These are phyloP conservation scores for Punctularia strigosozonata DNA, from an alignment of 768 basidiomycete species.

Conservation along the genomic window DNA sequence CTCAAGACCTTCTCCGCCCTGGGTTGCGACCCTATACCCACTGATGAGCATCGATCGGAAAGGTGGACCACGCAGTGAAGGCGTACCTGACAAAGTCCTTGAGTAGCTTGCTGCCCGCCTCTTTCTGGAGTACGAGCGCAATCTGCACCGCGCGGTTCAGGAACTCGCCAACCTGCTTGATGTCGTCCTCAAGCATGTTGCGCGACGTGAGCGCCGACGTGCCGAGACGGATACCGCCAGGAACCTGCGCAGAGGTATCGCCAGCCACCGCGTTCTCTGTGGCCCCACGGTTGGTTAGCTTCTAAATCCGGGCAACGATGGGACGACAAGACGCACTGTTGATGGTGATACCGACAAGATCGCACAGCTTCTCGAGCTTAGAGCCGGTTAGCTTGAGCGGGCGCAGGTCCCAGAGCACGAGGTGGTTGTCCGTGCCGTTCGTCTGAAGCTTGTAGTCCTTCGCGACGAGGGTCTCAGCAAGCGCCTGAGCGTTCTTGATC, in stretches of 20 bases:
- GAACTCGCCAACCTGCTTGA: slow-evolving; percentile 81
- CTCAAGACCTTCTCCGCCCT: slow-evolving; percentile 53
- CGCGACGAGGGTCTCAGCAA: slow-evolving; percentile 58
- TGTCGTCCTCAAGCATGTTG: slow-evolving; percentile 81
- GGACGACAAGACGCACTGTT: slow-evolving; percentile 50
- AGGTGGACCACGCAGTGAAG: too few species aligned
- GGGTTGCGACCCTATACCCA: slow-evolving; percentile 69
- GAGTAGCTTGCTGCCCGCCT: slow-evolving; percentile 87
- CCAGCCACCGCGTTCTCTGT: slow-evolving; percentile 94
- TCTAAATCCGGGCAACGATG: slow-evolving; percentile 1
- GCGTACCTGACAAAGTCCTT: slow-evolving; percentile 99
- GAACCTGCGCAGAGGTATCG: slow-evolving; percentile 89
- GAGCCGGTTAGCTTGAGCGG: slow-evolving; percentile 93
- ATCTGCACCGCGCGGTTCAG: slow-evolving; percentile 93
- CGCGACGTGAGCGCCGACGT: slow-evolving; percentile 92
- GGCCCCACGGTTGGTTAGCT: background rate
- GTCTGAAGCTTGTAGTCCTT: slow-evolving; percentile 96
- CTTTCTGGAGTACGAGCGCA: slow-evolving; percentile 80
- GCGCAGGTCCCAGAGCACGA: slow-evolving; percentile 95
- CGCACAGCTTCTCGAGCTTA: slow-evolving; percentile 98
- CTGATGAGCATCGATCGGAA: too few species aligned
- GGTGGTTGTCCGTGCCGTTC: slow-evolving; percentile 92
- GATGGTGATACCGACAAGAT: slow-evolving; percentile 92
- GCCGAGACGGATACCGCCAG: slow-evolving; percentile 95
- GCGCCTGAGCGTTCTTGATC: slow-evolving; percentile 72